These are phyloP conservation scores for Ustilago curta DNA, from an alignment of 1,284 basidiomycete species.

Conservation along the genomic window DNA sequence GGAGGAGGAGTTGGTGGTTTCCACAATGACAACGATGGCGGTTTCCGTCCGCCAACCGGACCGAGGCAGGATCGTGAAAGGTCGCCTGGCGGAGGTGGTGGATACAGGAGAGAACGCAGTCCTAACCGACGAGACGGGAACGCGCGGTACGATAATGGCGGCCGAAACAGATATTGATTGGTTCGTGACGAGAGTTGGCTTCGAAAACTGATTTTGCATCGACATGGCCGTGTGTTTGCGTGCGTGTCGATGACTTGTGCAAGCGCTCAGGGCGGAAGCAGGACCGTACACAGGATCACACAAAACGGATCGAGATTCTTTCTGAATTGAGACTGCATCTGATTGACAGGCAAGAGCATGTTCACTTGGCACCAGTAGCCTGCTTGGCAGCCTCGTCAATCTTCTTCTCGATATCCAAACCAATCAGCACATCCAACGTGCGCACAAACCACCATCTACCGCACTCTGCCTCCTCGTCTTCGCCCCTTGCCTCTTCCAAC, in stretches of 20 bases:
- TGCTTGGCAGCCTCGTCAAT: constrained; percentile 39
- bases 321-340: background rate
- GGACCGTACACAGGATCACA: background rate
- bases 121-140: constrained; percentile 17
- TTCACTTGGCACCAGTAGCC: constrained; percentile 16
- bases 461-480: constrained; percentile 42
- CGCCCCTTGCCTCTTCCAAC: constrained; percentile 32
- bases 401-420: constrained; percentile 53
- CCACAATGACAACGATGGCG: constrained; percentile 4
- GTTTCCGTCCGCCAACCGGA: constrained; percentile 1
- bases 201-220: background rate
- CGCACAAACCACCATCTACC: constrained; percentile 49
- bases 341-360: background rate
- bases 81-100: constrained; percentile 17
- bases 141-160: constrained; percentile 30
- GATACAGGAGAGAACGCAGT: constrained; percentile 35
- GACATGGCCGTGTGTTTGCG: background rate
- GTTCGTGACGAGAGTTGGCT: background rate
- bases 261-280: background rate
- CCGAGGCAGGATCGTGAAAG: constrained; percentile 23
- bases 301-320: too few species aligned
- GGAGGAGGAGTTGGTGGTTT: constrained; percentile 11
- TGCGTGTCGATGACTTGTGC: background rate
- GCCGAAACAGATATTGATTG: constrained; percentile 37
- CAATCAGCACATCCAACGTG: constrained; percentile 52